Evolutionary conservation across 306 rosid species (phyloP), one percentile per base, ranked within the genome.

Genomic region (Sindora glabra): DNA sequence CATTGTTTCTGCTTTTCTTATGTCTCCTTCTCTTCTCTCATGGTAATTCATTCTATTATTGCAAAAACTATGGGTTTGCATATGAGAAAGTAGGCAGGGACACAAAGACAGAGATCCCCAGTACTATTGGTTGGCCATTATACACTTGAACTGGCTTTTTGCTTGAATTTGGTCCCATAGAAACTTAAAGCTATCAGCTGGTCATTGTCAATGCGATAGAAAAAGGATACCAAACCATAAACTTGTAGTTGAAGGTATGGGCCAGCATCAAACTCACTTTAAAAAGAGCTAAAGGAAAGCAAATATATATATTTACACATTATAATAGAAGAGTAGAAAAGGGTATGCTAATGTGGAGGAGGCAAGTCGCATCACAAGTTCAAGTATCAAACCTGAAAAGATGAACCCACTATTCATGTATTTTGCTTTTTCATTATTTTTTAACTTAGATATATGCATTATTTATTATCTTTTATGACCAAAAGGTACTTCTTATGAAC

Each of bases 341-440:
- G n/a, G 55, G 48, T 48, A n/a, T n/a, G n/a, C n/a, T n/a, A n/a
- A n/a, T n/a, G n/a, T n/a, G n/a, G n/a, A n/a, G n/a, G n/a, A n/a
- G n/a, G 86, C 84, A 81, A 79, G 84, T 77, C 66, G 59, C 69
- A 48, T 69, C 86, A 79, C 60, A 72, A 61, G 70, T 70, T 78
- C 61, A 71, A 71, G 73, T 64, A 59, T 70, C 69, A 75, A 59
- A 62, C 74, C 88, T 81, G 12, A 79, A n/a, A 81, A 81, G 88
- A 61, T 71, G 86, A 62, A 68, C 83, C 81, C 82, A 72, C 79
- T 74, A 33, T 49, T 62, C 71, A 46, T 53, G 56, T 51, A 18
- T 52, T 67, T 79, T 73, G 72, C 33, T 64, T 64, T 73, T 59
- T 66, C 70, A 55, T 68, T n/a, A n/a, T n/a, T n/a, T n/a, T n/a